These are phyloP conservation scores for Apium graveolens DNA, from an alignment of 129 eudicot genomes.

Conservation along the genomic window DNA sequence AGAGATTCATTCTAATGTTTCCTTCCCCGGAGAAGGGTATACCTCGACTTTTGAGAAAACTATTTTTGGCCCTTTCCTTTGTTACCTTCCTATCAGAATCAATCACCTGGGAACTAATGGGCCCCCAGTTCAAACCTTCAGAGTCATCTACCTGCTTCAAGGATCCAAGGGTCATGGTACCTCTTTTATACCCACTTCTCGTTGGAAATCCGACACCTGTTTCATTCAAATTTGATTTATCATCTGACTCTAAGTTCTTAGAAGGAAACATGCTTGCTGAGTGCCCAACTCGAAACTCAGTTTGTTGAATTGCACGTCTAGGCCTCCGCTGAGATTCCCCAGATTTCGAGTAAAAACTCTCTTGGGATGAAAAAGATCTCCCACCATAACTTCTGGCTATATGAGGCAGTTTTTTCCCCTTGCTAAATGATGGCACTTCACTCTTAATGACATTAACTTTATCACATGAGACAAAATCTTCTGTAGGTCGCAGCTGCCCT, in stretches of 20 bases:
- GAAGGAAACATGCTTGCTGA: constrained; percentile 19
- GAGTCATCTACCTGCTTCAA: constrained; percentile 35
- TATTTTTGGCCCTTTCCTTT: constrained; percentile 30
- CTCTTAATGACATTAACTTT: constrained; percentile 37
- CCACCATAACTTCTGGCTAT: constrained; percentile 37
- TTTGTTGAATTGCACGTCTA: constrained; percentile 55
- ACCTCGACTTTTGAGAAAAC: constrained; percentile 22
- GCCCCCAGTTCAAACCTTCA: constrained; percentile 25
- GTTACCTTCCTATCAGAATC: constrained; percentile 26
- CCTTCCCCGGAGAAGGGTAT: constrained; percentile 38
- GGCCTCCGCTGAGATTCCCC: constrained; percentile 59
- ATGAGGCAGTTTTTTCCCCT: constrained; percentile 46
- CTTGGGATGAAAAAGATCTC: constrained; percentile 40
- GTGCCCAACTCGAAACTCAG: constrained; percentile 67
- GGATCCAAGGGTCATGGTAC: constrained; percentile 23
- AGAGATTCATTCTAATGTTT: constrained; percentile 50
- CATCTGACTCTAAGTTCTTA: constrained; percentile 33
- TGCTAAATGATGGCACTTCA: constrained; percentile 33
- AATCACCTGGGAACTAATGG: constrained; percentile 29
- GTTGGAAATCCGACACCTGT: constrained; percentile 24
- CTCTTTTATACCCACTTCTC: constrained; percentile 53
- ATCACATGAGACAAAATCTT: constrained; percentile 22
- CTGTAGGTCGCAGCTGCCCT: constrained; percentile 21
- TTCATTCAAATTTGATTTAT: constrained; percentile 29
- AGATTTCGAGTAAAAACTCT: constrained; percentile 24